Evolutionary conservation across 495 filamentous ascomycete species (phyloP), one percentile per base, ranked within the genome.

Genomic region (Aspergillus carlsbadensis): DNA sequence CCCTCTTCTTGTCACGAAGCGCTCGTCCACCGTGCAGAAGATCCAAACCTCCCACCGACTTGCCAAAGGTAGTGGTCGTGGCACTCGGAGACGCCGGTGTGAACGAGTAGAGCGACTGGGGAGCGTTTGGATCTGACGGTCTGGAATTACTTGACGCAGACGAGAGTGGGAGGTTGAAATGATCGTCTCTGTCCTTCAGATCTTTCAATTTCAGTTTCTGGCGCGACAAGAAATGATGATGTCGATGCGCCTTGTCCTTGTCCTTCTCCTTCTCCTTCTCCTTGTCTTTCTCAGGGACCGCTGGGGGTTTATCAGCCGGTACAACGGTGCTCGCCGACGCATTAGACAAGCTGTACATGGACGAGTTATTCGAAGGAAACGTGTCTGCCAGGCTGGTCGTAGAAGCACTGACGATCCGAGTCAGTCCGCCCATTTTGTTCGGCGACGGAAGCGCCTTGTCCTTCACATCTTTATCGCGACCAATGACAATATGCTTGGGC

Each of bases 121-220:
- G 91, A 4, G 90, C 91, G 61, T 81, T 87, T 0, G 92, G 91
- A 65, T 96, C 91, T 2, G 87, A 84, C 0, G 92, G 89, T 64
- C 83, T 85, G 5, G 92, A 96, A 67, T 96, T 98, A 65, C 89
- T 94, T 24, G 85, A 86, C 17, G 92, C 91, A 3, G 94, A 98
- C 0, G 92, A 96, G 1, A 98, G 80, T 2, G 85, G 82, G 2
- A 91, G 81, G 34, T 88, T 79, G 52, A 63, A 70, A 60, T 93
- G 84, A 51, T 92, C 87, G 49, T 95, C 91, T 56, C 84, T 86
- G 48, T 87, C 87, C 63, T 87, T 92, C 17, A 92, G 73, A 50
- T 87, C 87, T 62, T 87, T 92, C 18, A 92, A 72, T 69, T 95
- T 97, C 67, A 97, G 81, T 70, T 96, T 96, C 73, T 95, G 90